Evolutionary conservation across 2,329 filamentous ascomycete genomes (phyloP).

Genomic region (Acephala macrosclerotiorum): DNA sequence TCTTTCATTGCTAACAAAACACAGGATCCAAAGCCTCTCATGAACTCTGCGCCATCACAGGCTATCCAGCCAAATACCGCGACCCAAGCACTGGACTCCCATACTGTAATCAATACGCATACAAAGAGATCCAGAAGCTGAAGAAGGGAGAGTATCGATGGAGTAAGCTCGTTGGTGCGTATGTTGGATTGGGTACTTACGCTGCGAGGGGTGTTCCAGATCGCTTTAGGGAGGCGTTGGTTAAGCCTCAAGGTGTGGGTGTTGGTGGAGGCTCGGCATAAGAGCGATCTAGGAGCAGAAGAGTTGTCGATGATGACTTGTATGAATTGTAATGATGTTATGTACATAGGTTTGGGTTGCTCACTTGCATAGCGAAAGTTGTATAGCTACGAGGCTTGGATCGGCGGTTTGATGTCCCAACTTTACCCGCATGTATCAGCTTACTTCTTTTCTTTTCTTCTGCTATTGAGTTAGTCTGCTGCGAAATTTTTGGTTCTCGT

Average conservation of each 20-base stretch:
- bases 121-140: conserved; percentile 80
- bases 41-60: conserved; percentile 81
- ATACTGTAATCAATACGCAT: conserved; percentile 82
- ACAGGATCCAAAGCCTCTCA: conserved; percentile 30
- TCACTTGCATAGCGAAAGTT: neutral
- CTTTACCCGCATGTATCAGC: too few species aligned
- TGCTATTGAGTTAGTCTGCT: too few species aligned
- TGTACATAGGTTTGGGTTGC: neutral
- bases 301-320: neutral
- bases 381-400: neutral
- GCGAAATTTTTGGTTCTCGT: too few species aligned
- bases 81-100: conserved; percentile 86
- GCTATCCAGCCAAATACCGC: conserved; percentile 79
- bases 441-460: neutral
- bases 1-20: conserved; percentile 27
- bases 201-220: conserved; percentile 81
- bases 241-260: neutral
- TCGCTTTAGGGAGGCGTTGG: conserved; percentile 60
- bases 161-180: conserved; percentile 82
- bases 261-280: neutral
- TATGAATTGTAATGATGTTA: neutral
- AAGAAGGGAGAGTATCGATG: conserved; percentile 78
- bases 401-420: neutral
- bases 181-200: conserved; percentile 72
- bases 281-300: neutral